Evolutionary conservation across 345 rosid species (phyloP), one percentile per base, ranked within the genome.

Genomic region (Sisymbrium altissimum): DNA sequence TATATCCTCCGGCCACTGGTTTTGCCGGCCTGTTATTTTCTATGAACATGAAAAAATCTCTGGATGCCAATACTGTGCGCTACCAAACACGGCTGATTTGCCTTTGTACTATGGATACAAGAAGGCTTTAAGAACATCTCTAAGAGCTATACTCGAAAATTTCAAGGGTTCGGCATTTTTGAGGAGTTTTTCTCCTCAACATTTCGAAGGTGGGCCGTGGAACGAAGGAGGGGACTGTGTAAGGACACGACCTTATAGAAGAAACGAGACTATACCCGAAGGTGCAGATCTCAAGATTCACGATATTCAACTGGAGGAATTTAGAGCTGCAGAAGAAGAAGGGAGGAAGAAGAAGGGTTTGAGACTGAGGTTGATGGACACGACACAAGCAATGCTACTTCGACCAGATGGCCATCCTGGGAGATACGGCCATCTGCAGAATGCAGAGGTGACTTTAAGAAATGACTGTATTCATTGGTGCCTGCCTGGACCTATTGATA

Each of bases 381-480:
- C 73, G 0, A 90, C 87, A 6, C 81, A 84, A 14, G 93, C 87
- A 8, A 79, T 80, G 80, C 61, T 81, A 62, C 30, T 90, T 73
- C 74, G 96, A 62, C 90, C 90, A 2, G 97, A 90, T 71, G 98
- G 98, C 7, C 96, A 90, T 73, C 98, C 92, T 1, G 86, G 91
- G 71, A 73, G 72, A 65, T 90, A 81, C 55, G 91, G 88, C 40
- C 96, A 86, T 36, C 69, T 78, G 79, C 82, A 84, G 63, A 85
- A 83, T 69, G 67, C 44, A 19, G 45, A 71, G 0, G 48, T 74
- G 2, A 81, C 75, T 11, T 13, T 33, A n/a, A 56, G 71, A 46
- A 71, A 77, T 39, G 97, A 89, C 61, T 89, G 96, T 73, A 88
- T 92, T 41, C 93, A 89, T 79, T 89, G 97, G 97, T 92, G 96